Evolutionary conservation across 2,329 filamentous ascomycete species (phyloP).

Genomic region (Clarireedia homoeocarpa): DNA sequence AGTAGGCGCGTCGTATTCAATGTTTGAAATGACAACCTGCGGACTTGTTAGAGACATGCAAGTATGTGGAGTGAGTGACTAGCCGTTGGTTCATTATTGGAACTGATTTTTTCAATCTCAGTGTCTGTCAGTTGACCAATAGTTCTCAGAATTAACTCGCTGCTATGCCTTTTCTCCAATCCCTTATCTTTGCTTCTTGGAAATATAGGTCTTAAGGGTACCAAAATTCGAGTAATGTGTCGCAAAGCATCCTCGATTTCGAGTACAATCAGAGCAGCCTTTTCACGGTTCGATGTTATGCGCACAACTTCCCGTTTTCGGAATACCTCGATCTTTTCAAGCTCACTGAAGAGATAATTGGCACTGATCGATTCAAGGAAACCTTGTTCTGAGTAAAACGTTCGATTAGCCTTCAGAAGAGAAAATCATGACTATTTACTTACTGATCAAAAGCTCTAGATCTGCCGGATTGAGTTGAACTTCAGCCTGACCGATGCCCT

Average conservation of each 20-base stretch:
- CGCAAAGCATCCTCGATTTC: conserved; percentile 18
- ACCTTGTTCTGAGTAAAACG: conserved; percentile 12
- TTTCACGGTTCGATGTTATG: conserved; percentile 22
- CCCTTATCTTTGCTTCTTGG: conserved; percentile 2
- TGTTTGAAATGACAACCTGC: conserved; percentile 12
- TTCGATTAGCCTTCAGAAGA: conserved; percentile 1
- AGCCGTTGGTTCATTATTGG: not conserved
- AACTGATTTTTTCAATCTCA: conserved; percentile 14
- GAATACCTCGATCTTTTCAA: conserved; percentile 25
- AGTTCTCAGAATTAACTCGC: conserved; percentile 13
- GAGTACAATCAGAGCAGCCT: conserved; percentile 18
- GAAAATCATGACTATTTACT: conserved; percentile 3
- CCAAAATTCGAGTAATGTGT: conserved; percentile 12
- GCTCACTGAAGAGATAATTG: conserved; percentile 14
- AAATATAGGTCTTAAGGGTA: conserved; percentile 17
- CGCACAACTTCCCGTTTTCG: conserved; percentile 21
- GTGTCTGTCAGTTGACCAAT: conserved; percentile 24
- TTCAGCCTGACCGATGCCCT: conserved; percentile 27
- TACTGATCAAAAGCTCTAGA: conserved; percentile 26
- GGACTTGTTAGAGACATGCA: conserved; percentile 2
- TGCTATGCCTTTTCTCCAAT: conserved; percentile 12
- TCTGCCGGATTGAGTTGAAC: conserved; percentile 19
- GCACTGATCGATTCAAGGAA: conserved; percentile 20
- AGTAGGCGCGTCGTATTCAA: conserved; percentile 9
- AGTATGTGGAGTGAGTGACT: conserved; percentile 8